These are phyloP conservation scores for Myochromella boudieri DNA, from an alignment of 768 basidiomycete genomes.

Conservation along the genomic window DNA sequence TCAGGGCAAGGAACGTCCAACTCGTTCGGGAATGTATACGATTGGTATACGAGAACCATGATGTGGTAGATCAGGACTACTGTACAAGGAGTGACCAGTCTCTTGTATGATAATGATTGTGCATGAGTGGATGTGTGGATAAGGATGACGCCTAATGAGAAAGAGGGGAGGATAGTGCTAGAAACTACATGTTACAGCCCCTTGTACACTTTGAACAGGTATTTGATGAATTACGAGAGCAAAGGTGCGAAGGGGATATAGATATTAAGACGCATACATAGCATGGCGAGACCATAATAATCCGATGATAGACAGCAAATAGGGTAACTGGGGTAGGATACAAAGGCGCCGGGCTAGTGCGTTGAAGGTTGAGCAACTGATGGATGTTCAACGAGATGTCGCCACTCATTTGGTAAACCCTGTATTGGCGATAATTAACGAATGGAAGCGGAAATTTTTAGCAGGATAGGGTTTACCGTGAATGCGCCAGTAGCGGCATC, in stretches of 20 bases:
- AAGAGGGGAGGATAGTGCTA: neutral
- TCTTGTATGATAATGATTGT: too few species aligned
- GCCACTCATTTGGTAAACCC: slow-evolving; percentile 26
- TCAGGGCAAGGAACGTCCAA: too few species aligned
- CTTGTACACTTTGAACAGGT: slow-evolving; percentile 3
- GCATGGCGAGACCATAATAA: slow-evolving; percentile 5
- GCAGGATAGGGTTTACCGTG: slow-evolving; percentile 11
- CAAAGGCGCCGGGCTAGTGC: slow-evolving; percentile 7
- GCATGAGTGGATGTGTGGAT: too few species aligned
- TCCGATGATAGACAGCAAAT: neutral
- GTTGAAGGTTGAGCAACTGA: neutral
- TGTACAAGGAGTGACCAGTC: too few species aligned
- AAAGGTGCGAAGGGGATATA: neutral
- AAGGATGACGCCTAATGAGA: too few species aligned
- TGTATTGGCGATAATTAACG: slow-evolving; percentile 1
- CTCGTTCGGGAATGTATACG: too few species aligned
- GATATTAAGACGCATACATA: slow-evolving; percentile 6
- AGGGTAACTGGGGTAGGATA: neutral
- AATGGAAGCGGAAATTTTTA: neutral
- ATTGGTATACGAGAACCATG: too few species aligned
- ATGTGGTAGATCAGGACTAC: too few species aligned
- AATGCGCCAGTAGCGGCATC: slow-evolving; percentile 29
- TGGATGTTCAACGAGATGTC: slow-evolving; percentile 10
- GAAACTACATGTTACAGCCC: neutral
- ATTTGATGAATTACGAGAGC: neutral